Conservation (phyloP, 176 grass and related monocot species). For the Ampelocalamus luodianensis region DNA sequence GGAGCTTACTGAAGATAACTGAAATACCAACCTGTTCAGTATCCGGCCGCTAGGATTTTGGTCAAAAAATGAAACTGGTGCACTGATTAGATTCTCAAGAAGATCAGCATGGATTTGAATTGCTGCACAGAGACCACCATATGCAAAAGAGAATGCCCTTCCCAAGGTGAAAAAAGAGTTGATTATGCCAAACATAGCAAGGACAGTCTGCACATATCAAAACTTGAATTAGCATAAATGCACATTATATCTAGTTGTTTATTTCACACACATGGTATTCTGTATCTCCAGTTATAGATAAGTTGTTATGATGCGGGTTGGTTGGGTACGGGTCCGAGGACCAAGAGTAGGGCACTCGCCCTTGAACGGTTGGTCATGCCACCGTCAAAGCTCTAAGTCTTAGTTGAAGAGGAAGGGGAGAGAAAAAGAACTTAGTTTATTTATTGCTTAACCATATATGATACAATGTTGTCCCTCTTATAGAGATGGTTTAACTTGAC, state of each 20-base stretch:
- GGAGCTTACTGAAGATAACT: slow-evolving; percentile 17
- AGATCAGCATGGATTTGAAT: slow-evolving; percentile 78
- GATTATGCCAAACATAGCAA: slow-evolving; percentile 79
- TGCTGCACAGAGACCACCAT: slow-evolving; percentile 83
- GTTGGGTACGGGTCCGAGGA: too few relatives aligned
- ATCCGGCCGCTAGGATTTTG: slow-evolving; percentile 87
- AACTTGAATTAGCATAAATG: slow-evolving; percentile 36
- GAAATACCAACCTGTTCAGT: slow-evolving; percentile 74
- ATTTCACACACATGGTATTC: slow-evolving; percentile 1
- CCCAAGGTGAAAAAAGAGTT: slow-evolving; percentile 88
- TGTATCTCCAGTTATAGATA: not conserved
- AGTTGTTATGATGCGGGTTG: too few relatives aligned
- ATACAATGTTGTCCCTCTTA: too few relatives aligned
- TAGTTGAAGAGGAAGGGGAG: too few relatives aligned
- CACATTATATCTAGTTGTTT: slow-evolving; percentile 11
- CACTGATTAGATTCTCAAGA: slow-evolving; percentile 74
- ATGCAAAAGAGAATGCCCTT: slow-evolving; percentile 92
- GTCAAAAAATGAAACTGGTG: slow-evolving; percentile 85
- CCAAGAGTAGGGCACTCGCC: too few relatives aligned
- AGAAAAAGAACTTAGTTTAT: too few relatives aligned
- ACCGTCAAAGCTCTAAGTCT: too few relatives aligned
- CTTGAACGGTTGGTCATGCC: too few relatives aligned
- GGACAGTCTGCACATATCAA: slow-evolving; percentile 64
- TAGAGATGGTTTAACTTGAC: too few relatives aligned
- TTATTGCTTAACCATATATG: too few relatives aligned